phyloP scores from a whole-genome alignment of 768 basidiomycete species.

The Megacollybia marginata region DNA sequence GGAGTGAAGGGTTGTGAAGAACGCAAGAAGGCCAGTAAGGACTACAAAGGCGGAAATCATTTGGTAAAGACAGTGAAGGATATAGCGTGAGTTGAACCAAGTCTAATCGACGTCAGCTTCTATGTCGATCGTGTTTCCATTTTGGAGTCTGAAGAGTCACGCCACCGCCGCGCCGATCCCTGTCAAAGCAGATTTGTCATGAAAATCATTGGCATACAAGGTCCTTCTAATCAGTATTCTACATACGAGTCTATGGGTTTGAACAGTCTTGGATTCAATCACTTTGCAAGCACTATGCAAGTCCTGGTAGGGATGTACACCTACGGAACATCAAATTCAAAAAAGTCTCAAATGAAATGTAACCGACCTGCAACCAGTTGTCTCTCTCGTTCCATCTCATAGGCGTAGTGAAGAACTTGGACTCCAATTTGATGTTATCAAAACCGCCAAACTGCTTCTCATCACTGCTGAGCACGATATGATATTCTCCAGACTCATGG shows the following conservation, averaged over 20 bases:
- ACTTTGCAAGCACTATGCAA: constrained; percentile 55
- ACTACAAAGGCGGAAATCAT: not conserved
- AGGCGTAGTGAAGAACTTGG: constrained; percentile 72
- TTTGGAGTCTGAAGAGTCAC: too few species aligned
- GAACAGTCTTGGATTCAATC: not conserved
- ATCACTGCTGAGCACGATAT: constrained; percentile 74
- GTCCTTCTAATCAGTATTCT: too few species aligned
- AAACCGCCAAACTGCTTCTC: constrained; percentile 88
- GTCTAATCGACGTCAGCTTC: too few species aligned
- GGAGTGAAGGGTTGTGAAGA: not conserved
- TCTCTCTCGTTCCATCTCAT: constrained; percentile 89
- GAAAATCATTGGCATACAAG: too few species aligned
- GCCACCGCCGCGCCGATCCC: too few species aligned
- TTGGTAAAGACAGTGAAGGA: not conserved
- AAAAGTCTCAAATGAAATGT: not conserved
- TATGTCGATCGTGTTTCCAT: too few species aligned
- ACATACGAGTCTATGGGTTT: too few species aligned
- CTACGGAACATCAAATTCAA: constrained; percentile 22
- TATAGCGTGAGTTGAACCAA: too few species aligned
- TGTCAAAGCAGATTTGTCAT: too few species aligned
- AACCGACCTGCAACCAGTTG: constrained; percentile 77
- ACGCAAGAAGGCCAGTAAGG: not conserved
- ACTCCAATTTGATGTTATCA: constrained; percentile 60
- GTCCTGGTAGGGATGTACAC: constrained; percentile 68
- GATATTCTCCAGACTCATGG: constrained; percentile 79